Evolutionary conservation across 1,284 basidiomycete species (phyloP), one percentile per base, ranked within the genome.

Genomic region (Boletellus deceptivus): DNA sequence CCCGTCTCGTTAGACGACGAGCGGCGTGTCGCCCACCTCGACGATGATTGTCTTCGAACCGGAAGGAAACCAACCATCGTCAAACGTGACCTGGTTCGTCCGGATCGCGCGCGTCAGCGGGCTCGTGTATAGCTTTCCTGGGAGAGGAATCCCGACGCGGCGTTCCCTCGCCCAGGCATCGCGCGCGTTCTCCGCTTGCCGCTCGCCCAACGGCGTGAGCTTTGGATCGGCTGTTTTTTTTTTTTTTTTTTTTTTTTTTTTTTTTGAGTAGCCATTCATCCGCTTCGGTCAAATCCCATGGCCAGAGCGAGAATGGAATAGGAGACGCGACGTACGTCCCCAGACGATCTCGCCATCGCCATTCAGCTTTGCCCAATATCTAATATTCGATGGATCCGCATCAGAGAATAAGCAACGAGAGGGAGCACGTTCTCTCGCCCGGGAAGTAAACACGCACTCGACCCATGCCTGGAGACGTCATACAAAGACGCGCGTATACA

Each of bases 151-250:
- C 5, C 77, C 79, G 9, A 67, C 55, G 3, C 11, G 55, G 0
- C 75, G 61, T 65, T 94, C 86, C 4, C 64, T 56, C 46, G 72
- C 67, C 91, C 90, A 93, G 2, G 75, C 76, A 0, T 55, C 58
- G 22, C 78, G 74, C 0, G 83, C 82, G 22, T 57, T 72, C 18
- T 63, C 56, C 0, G 90, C 91, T 70, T 94, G 89, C 0, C 68
- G 56, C 41, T 80, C 71, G 1, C 91, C 91, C 3, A 83, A 62
- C 0, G 74, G 65, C 0, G 91, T 93, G 24, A 94, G 78, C 27
- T 78, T 74, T 1, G 91, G 82, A 64, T 94, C 92, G 14, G 92
- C 87, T 82, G 40, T 34, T 94, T n/a, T n/a, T n/a, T n/a, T n/a
- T n/a, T n/a, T n/a, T n/a, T n/a, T n/a, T n/a, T n/a, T n/a, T n/a